phyloP scores from a whole-genome alignment of 306 rosid genomes.

The Delonix regia region DNA sequence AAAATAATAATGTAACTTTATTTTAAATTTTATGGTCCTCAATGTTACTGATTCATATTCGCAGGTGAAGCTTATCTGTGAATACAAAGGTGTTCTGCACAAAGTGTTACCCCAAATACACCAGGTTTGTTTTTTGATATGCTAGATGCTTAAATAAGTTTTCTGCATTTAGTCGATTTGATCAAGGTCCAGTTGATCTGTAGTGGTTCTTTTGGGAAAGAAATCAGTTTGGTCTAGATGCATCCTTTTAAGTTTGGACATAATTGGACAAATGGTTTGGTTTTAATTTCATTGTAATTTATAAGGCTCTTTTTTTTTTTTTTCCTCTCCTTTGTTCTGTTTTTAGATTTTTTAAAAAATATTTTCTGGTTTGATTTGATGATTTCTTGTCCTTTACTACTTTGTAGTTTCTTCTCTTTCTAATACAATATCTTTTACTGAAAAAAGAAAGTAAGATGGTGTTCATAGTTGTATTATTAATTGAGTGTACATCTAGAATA shows the following conservation, averaged over 20 bases:
- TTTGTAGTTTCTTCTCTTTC: neutral
- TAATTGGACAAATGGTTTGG: conserved; percentile 15
- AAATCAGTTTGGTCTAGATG: neutral
- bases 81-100: conserved; percentile 77
- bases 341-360: no score
- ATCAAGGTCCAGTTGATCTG: conserved; percentile 3
- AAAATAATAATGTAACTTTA: neutral
- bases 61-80: conserved; percentile 76
- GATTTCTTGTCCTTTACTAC: neutral
- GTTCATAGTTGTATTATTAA: conserved; percentile 2
- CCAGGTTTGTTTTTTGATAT: conserved; percentile 60
- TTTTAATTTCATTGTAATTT: neutral
- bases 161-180: conserved; percentile 2
- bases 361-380: no score
- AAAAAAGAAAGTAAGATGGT: neutral
- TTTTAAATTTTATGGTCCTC: conserved; percentile 23
- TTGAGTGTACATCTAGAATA: neutral
- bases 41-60: conserved; percentile 24
- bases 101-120: conserved; percentile 73
- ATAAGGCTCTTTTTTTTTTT: no score
- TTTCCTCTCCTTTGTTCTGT: no score
- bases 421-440: no score
- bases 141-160: conserved; percentile 28
- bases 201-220: conserved; percentile 21
- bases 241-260: neutral